Base-by-base conservation (phyloP, 2,329 filamentous ascomycete genomes). In the Hypoxylon rubiginosum region DNA sequence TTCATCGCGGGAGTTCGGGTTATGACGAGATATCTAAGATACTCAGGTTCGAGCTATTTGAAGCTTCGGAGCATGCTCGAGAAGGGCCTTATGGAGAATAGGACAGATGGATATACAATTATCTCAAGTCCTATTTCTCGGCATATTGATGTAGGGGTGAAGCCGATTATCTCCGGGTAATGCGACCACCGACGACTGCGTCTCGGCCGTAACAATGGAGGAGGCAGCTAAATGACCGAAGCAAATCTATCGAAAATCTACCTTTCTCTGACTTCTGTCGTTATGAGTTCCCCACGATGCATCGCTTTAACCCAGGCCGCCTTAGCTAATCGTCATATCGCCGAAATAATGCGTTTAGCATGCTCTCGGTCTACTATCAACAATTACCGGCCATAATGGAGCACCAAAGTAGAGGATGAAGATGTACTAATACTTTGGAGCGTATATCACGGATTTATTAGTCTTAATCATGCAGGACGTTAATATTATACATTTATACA, bases 1-100 rank as follows among this genome's bases (percentile, higher is more conserved):
- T 72, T 78, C 21, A 78, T 48, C 34, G n/a, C 21, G 58, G 17
- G 66, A 75, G 36, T 50, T 28, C 43, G 26, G 24, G 32, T 54
- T 32, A 1, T 21, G 28, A 6, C 2, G 24, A 36, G 26, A 15
- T 9, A 28, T 8, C 4, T 9, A 50, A 45, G 13, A n/a, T 26
- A 4, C n/a, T 34, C 28, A 13, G 2, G 9, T 11, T 24, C 13
- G 41, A 32, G 26, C 30, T 26, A 28, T 3, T 13, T 8, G 4
- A 28, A 8, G 11, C 7, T 10, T 19, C 24, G 15, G 4, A 17
- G 11, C 11, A n/a, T 19, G 17, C 10, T 26, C 7, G 11, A n/a
- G 11, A 15, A 4, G 15, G 34, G 11, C 10, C 15, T 15, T 2
- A 2, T 36, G 2, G 15, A 36, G 34, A 4, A 36, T 15, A 36